These are phyloP conservation scores for Trichocomaceae sp. DNA, from an alignment of 2,329 filamentous ascomycete species.

Conservation along the genomic window DNA sequence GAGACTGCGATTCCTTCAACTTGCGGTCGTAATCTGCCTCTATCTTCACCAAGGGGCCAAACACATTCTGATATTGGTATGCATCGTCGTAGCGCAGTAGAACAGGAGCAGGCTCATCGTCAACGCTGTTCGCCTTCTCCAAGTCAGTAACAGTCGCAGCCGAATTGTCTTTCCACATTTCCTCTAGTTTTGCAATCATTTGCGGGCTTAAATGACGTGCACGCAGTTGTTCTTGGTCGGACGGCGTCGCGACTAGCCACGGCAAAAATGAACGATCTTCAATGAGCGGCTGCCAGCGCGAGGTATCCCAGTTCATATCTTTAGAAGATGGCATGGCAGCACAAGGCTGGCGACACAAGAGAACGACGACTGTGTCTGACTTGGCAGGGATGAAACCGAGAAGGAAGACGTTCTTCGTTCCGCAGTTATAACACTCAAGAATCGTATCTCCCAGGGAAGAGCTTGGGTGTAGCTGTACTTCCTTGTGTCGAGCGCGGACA, in stretches of 20 bases:
- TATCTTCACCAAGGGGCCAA: constrained; percentile 96
- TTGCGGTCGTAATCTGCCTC: constrained; percentile 99
- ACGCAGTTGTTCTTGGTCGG: constrained; percentile 91
- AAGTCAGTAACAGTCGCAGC: constrained; percentile 82
- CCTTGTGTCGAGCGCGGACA: constrained; percentile 94
- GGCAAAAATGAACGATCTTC: constrained; percentile 91
- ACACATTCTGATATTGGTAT: constrained; percentile 98
- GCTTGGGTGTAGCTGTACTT: constrained; percentile 90
- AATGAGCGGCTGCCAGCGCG: constrained; percentile 94
- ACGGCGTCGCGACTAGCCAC: constrained; percentile 85
- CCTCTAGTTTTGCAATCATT: constrained; percentile 92
- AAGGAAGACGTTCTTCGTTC: constrained; percentile 97
- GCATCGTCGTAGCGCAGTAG: constrained; percentile 92
- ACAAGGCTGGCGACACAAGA: constrained; percentile 93
- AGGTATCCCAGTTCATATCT: constrained; percentile 99
- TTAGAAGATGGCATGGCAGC: constrained; percentile 92
- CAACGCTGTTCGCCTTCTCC: constrained; percentile 83
- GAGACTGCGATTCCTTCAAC: constrained; percentile 94
- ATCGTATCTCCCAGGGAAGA: constrained; percentile 93
- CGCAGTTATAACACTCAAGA: constrained; percentile 97
- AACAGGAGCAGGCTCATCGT: constrained; percentile 91
- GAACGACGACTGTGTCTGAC: constrained; percentile 94
- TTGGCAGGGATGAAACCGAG: constrained; percentile 98
- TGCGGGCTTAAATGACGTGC: constrained; percentile 88
- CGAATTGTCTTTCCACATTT: constrained; percentile 96